These are phyloP conservation scores for Colletotrichum navitas DNA, from an alignment of 2,329 filamentous ascomycete genomes.

Conservation along the genomic window DNA sequence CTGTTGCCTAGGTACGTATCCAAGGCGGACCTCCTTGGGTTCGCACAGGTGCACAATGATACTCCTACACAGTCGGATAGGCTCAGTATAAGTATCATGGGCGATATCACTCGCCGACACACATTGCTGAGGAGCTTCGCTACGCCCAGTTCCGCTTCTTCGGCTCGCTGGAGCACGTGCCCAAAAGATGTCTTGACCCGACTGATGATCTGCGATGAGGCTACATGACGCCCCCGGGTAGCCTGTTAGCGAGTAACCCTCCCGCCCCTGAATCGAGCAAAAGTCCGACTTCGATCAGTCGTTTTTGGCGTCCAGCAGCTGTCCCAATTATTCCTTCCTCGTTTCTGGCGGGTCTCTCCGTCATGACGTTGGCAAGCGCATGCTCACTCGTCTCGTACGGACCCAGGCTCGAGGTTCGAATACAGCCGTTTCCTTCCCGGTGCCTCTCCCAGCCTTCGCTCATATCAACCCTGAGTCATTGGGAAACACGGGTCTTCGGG, in stretches of 20 bases:
- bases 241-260: not conserved
- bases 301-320: not conserved
- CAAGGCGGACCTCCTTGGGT: too few species aligned
- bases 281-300: not conserved
- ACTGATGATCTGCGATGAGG: slow-evolving; percentile 16
- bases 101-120: not conserved
- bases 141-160: slow-evolving; percentile 6
- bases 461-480: not conserved
- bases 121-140: slow-evolving; percentile 2
- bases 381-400: not conserved
- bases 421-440: not conserved
- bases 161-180: slow-evolving; percentile 10
- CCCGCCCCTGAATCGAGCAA: not conserved
- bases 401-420: not conserved
- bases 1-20: not conserved
- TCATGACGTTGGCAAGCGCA: not conserved
- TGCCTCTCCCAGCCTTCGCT: not conserved
- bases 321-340: not conserved
- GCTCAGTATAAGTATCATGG: too few species aligned
- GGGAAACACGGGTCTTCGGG: not conserved
- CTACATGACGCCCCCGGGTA: slow-evolving; percentile 6
- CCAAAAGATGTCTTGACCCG: slow-evolving; percentile 15
- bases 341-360: not conserved
- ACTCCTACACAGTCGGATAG: too few species aligned
- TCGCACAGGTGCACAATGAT: too few species aligned